Percentiles rank a stretch among this genome's conserved stretches.
Conservation (phyloP, 306 rosid species). For the Ormosia emarginata region DNA sequence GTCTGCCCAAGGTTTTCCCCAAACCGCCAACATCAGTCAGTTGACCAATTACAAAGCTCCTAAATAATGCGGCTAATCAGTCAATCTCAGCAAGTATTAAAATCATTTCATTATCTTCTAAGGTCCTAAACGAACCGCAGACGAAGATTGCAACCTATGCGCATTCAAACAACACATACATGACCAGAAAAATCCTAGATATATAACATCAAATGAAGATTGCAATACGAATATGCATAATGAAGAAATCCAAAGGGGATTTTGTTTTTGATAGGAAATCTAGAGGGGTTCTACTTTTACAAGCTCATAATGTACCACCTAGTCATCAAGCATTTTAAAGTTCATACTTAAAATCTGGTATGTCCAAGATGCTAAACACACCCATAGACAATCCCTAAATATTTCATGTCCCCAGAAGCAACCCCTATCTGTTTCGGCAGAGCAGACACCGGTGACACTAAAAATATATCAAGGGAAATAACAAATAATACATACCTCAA, state of each 20-base stretch:
- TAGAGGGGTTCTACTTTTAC: neutral
- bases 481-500: constrained; percentile 54
- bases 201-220: neutral
- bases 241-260: neutral
- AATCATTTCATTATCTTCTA: neutral
- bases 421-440: constrained; percentile 9
- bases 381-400: neutral
- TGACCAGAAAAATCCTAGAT: neutral
- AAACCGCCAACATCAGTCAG: neutral
- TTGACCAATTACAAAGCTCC: neutral
- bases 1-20: neutral
- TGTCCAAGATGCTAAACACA: constrained; percentile 9
- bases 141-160: neutral
- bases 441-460: neutral
- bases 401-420: neutral
- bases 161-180: neutral
- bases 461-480: neutral
- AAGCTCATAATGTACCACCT: neutral
- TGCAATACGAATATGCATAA: neutral
- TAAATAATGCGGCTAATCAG: neutral
- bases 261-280: neutral
- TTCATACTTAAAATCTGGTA: neutral
- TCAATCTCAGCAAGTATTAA: neutral
- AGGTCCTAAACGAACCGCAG: neutral
- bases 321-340: neutral